A percentile compares a stretch with the other conserved stretches of the same genome.
phyloP scores from a whole-genome alignment of 2,329 filamentous ascomycete species.

The Beauveria sp. region DNA sequence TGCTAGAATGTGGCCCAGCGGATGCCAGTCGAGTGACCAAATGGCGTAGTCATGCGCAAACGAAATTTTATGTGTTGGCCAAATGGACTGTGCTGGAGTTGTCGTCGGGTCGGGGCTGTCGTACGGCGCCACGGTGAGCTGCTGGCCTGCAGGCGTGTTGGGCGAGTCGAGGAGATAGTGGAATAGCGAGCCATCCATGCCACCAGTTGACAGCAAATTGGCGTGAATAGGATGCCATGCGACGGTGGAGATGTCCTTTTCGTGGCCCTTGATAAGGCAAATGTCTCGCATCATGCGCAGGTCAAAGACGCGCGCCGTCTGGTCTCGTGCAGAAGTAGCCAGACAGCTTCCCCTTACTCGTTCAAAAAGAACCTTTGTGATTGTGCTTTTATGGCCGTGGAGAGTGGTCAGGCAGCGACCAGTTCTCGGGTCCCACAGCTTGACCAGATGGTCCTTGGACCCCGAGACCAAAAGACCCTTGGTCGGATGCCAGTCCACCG shows the following conservation, averaged over 20 bases:
- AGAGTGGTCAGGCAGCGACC: constrained; percentile 86
- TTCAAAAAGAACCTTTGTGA: constrained; percentile 88
- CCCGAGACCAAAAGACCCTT: constrained; percentile 93
- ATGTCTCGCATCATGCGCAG: constrained; percentile 98
- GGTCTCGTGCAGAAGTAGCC: constrained; percentile 87
- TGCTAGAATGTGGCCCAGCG: constrained; percentile 86
- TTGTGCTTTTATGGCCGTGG: constrained; percentile 94
- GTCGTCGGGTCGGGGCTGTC: constrained; percentile 73
- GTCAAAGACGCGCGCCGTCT: constrained; percentile 89
- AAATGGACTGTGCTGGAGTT: constrained; percentile 81
- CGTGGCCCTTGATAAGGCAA: constrained; percentile 83
- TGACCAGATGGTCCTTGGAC: constrained; percentile 95
- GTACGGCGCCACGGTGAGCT: constrained; percentile 70
- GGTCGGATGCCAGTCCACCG: constrained; percentile 93
- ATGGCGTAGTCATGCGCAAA: constrained; percentile 92
- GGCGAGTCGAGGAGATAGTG: constrained; percentile 96
- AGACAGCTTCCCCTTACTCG: constrained; percentile 75
- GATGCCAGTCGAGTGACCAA: constrained; percentile 98
- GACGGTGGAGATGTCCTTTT: constrained; percentile 90
- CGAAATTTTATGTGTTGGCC: constrained; percentile 77
- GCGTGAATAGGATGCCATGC: constrained; percentile 91
- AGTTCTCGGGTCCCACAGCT: constrained; percentile 95
- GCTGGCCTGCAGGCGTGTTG: constrained; percentile 68
- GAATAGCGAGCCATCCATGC: constrained; percentile 79
- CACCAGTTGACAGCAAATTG: constrained; percentile 82